These are phyloP conservation scores for Xylariaceae sp. DNA, from an alignment of 2,329 filamentous ascomycete species.

Conservation along the genomic window DNA sequence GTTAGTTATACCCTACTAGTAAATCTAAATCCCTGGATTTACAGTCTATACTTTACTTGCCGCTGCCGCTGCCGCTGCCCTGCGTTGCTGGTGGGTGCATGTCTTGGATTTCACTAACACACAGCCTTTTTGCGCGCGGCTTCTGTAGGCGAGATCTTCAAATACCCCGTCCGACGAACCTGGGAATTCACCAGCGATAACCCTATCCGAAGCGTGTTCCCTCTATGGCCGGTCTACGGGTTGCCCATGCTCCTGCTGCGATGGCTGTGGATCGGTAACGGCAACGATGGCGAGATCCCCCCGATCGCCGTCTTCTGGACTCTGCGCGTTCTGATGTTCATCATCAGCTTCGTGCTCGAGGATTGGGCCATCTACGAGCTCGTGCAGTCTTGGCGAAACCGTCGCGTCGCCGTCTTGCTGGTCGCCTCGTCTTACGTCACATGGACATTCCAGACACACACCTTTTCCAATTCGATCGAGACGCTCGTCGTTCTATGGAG, in stretches of 20 bases:
- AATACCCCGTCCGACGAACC: slow-evolving; percentile 80
- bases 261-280: slow-evolving; percentile 87
- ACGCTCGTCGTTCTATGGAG: slow-evolving; percentile 91
- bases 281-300: slow-evolving; percentile 67
- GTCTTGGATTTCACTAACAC: slow-evolving; percentile 15
- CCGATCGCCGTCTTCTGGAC: slow-evolving; percentile 88
- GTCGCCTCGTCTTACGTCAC: slow-evolving; percentile 97
- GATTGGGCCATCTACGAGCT: slow-evolving; percentile 97
- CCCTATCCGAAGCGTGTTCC: slow-evolving; percentile 93
- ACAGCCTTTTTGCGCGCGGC: slow-evolving; percentile 2
- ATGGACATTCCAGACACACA: slow-evolving; percentile 98
- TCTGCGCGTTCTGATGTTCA: slow-evolving; percentile 83
- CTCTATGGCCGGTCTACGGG: slow-evolving; percentile 92
- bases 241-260: slow-evolving; percentile 87
- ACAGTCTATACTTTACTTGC: not conserved
- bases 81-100: slow-evolving; percentile 4
- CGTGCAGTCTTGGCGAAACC: slow-evolving; percentile 65
- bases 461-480: slow-evolving; percentile 96
- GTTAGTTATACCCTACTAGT: slow-evolving; percentile 24
- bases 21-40: not conserved
- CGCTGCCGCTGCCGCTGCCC: not conserved
- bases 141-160: slow-evolving; percentile 75
- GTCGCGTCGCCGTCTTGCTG: slow-evolving; percentile 70
- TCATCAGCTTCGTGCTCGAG: slow-evolving; percentile 90
- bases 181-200: slow-evolving; percentile 92